phyloP scores from a whole-genome alignment of 2,329 filamentous ascomycete genomes.

The Xylariales sp. region DNA sequence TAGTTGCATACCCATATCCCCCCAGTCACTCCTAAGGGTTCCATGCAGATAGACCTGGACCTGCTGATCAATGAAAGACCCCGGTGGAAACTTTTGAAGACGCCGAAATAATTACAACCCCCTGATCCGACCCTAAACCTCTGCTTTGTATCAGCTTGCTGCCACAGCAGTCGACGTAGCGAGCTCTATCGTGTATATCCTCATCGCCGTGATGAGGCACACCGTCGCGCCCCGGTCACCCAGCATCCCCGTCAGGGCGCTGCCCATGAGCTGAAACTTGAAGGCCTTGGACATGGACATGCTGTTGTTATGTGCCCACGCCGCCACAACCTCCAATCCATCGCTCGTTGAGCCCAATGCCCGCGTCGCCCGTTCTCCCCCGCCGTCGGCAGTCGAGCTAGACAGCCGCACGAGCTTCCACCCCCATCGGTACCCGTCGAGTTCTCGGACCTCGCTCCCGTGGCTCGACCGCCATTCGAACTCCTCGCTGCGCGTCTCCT shows the following conservation, averaged over 20 bases:
- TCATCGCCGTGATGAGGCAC: constrained; percentile 55
- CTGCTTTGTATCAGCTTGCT: background rate
- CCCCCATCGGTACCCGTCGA: constrained; percentile 50
- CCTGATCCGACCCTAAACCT: too few relatives aligned
- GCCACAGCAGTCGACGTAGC: background rate
- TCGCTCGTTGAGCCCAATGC: constrained; percentile 48
- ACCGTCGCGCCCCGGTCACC: constrained; percentile 58
- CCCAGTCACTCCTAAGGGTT: too few relatives aligned
- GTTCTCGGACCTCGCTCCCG: constrained; percentile 50
- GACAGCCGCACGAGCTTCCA: constrained; percentile 57
- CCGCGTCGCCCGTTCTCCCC: constrained; percentile 29
- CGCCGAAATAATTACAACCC: too few relatives aligned
- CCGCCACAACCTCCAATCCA: constrained; percentile 57
- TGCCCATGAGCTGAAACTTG: constrained; percentile 56
- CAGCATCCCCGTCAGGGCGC: constrained; percentile 53
- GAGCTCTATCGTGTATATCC: constrained; percentile 46
- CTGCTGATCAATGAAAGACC: too few relatives aligned
- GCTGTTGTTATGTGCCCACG: constrained; percentile 48
- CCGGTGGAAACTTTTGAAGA: too few relatives aligned
- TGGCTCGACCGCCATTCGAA: constrained; percentile 58
- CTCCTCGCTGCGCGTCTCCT: constrained; percentile 47
- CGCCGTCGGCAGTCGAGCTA: constrained; percentile 37
- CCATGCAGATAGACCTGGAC: too few relatives aligned
- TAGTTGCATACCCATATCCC: too few relatives aligned
- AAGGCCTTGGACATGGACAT: constrained; percentile 53